These are phyloP conservation scores for Penicillium salamii DNA, from an alignment of 495 filamentous ascomycete genomes.

Conservation along the genomic window DNA sequence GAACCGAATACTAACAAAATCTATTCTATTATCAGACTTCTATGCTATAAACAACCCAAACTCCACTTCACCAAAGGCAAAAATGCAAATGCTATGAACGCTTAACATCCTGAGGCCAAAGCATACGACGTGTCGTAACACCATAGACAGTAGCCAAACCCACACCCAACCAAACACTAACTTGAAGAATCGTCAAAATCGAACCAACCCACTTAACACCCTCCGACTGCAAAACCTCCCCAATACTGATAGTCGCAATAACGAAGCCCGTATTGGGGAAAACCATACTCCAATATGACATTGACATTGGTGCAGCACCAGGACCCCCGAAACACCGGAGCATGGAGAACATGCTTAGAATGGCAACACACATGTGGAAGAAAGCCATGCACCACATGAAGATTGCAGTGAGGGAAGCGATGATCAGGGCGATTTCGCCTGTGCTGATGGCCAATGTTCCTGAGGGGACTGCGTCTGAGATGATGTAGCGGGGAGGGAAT, in stretches of 20 bases:
- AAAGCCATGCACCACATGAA: slow-evolving; percentile 62
- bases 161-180: neutral
- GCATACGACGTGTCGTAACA: neutral
- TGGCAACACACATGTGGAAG: slow-evolving; percentile 58
- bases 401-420: slow-evolving; percentile 43
- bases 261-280: slow-evolving; percentile 35
- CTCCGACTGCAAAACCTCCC: slow-evolving; percentile 24
- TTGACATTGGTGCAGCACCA: slow-evolving; percentile 8
- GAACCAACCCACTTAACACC: slow-evolving; percentile 27
- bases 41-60: too few species aligned
- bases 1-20: too few species aligned
- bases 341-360: slow-evolving; percentile 10
- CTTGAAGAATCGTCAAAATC: slow-evolving; percentile 11
- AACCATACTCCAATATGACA: slow-evolving; percentile 31
- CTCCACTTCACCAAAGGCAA: too few species aligned
- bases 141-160: neutral
- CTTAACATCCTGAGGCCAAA: neutral
- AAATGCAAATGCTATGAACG: neutral
- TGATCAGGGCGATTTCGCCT: slow-evolving; percentile 31
- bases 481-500: slow-evolving; percentile 20
- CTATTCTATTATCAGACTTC: too few species aligned
- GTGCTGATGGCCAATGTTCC: neutral
- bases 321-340: slow-evolving; percentile 9
- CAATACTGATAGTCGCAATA: slow-evolving; percentile 32
- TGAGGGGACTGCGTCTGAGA: neutral